phyloP scores from a whole-genome alignment of 345 rosid species.

The Rubroshorea leprosula region DNA sequence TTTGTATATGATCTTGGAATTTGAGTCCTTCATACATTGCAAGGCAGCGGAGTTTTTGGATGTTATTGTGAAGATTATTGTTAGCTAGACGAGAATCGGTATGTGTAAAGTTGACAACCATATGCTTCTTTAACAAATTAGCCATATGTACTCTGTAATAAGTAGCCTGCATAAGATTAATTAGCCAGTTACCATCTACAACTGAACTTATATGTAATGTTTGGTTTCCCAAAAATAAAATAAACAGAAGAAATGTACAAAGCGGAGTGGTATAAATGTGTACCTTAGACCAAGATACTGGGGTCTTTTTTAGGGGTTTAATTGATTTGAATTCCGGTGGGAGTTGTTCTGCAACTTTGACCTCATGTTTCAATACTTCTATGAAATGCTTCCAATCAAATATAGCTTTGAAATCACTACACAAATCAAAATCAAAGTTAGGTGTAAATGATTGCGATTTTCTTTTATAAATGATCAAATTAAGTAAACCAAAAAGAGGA shows the following conservation, averaged over 20 bases:
- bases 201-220: too few relatives aligned
- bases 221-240: too few relatives aligned
- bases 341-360: conserved; percentile 49
- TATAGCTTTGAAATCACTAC: conserved; percentile 63
- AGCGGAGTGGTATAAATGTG: too few relatives aligned
- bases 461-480: too few relatives aligned
- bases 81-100: conserved; percentile 65
- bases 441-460: neutral
- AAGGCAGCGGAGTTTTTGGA: conserved; percentile 66
- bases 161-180: conserved; percentile 34
- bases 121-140: too few relatives aligned
- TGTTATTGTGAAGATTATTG: conserved; percentile 42
- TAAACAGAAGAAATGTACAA: too few relatives aligned
- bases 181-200: too few relatives aligned
- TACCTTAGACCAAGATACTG: conserved; percentile 73
- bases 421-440: neutral
- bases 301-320: conserved; percentile 39
- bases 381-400: conserved; percentile 66
- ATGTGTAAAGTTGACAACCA: conserved; percentile 54
- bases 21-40: conserved; percentile 64
- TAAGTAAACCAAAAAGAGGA: too few relatives aligned
- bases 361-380: conserved; percentile 44
- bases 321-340: conserved; percentile 35
- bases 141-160: too few relatives aligned
- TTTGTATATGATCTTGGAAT: conserved; percentile 34